Conservation (phyloP, 345 rosid genomes). For the Eucalyptus dawsonii region DNA sequence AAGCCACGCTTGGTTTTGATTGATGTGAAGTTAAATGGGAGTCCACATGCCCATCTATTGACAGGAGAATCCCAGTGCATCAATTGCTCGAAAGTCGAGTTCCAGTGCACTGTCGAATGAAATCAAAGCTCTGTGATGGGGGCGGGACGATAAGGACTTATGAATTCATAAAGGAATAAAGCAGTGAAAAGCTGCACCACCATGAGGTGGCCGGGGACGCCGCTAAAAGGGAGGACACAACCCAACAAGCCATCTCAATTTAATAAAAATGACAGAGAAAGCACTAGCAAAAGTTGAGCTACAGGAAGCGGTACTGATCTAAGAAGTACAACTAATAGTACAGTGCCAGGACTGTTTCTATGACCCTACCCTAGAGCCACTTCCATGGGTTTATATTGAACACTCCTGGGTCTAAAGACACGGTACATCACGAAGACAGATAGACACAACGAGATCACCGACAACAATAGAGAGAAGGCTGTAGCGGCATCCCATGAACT, state of each 20-base stretch:
- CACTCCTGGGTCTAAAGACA: slow-evolving; percentile 7
- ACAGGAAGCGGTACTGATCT: neutral
- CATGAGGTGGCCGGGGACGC: neutral
- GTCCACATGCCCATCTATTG: neutral
- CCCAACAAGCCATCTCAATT: neutral
- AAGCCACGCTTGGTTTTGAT: neutral
- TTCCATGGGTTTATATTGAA: neutral
- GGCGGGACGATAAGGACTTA: neutral
- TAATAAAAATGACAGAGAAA: neutral
- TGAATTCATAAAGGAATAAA: neutral
- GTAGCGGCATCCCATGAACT: slow-evolving; percentile 40
- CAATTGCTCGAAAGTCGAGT: neutral
- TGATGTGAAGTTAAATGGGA: neutral
- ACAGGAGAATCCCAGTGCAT: neutral
- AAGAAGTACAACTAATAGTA: neutral
- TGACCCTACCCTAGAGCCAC: neutral
- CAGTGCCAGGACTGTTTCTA: neutral
- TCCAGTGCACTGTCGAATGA: neutral
- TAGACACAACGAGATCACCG: slow-evolving; percentile 43
- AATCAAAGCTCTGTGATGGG: neutral
- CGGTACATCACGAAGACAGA: slow-evolving; percentile 51
- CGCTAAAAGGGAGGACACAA: neutral
- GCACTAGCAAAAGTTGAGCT: neutral
- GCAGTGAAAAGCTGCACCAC: neutral
- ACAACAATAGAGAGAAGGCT: slow-evolving; percentile 52